phyloP scores from a whole-genome alignment of 805 yeast species.

The Starmera dryadoides region DNA sequence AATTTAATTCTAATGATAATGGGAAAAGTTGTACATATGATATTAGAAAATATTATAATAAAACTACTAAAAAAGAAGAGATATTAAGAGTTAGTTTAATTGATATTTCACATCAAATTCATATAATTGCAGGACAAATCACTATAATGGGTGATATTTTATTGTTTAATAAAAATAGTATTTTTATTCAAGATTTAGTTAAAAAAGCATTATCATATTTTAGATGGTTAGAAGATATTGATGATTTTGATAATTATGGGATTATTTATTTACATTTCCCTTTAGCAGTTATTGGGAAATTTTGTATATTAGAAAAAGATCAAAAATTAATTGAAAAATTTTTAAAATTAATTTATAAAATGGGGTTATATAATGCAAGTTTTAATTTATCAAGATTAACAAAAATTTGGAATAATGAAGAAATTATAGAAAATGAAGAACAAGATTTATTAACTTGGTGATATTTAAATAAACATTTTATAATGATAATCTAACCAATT shows the following conservation, averaged over 20 bases:
- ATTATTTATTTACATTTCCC: slow-evolving; percentile 51
- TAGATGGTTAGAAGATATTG: slow-evolving; percentile 19
- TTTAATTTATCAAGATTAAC: slow-evolving; percentile 23
- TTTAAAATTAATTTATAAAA: slow-evolving; percentile 29
- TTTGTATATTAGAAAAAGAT: slow-evolving; percentile 29
- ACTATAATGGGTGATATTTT: slow-evolving; percentile 27
- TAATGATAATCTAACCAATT: slow-evolving; percentile 11
- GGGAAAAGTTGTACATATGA: neutral
- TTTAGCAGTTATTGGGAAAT: slow-evolving; percentile 42
- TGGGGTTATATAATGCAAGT: slow-evolving; percentile 46
- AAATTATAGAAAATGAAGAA: slow-evolving; percentile 11
- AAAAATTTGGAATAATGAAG: slow-evolving; percentile 25
- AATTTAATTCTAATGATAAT: no score
- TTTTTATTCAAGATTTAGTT: slow-evolving; percentile 28
- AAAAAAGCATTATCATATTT: slow-evolving; percentile 21
- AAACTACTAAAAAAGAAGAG: no score
- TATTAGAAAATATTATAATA: neutral
- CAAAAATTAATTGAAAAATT: slow-evolving; percentile 25
- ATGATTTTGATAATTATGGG: slow-evolving; percentile 20
- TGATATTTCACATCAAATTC: slow-evolving; percentile 38
- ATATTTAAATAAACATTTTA: neutral
- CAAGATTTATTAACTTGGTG: slow-evolving; percentile 21
- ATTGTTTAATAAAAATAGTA: slow-evolving; percentile 29
- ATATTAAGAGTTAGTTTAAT: neutral
- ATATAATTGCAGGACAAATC: slow-evolving; percentile 30